phyloP scores from a whole-genome alignment of 805 yeast genomes.

The Diddensiella santjacobensis region DNA sequence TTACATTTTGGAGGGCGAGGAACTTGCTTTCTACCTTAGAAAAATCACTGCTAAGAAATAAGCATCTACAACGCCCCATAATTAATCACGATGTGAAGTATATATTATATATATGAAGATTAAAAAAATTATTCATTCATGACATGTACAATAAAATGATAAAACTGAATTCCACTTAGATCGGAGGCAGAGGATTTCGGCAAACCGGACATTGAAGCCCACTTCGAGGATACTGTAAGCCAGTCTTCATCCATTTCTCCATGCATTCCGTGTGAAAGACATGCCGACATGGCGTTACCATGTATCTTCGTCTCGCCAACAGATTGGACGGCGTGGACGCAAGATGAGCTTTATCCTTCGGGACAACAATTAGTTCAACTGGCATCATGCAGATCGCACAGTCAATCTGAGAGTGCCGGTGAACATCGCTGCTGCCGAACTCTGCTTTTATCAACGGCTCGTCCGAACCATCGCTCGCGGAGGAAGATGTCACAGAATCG shows the following conservation, averaged over 20 bases:
- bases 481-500: neutral
- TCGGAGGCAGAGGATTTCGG: conserved; percentile 78
- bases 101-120: neutral
- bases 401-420: conserved; percentile 44
- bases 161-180: conserved; percentile 40
- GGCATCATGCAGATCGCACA: conserved; percentile 90
- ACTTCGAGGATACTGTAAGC: conserved; percentile 86
- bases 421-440: conserved; percentile 25
- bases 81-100: conserved; percentile 1
- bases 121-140: conserved; percentile 1
- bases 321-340: conserved; percentile 29
- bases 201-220: conserved; percentile 94
- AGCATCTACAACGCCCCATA: conserved; percentile 26
- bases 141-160: conserved; percentile 1
- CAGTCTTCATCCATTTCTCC: conserved; percentile 87
- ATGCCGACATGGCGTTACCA: conserved; percentile 85
- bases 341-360: conserved; percentile 21
- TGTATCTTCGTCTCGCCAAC: conserved; percentile 34
- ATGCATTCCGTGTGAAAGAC: conserved; percentile 86
- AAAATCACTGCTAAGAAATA: conserved; percentile 99
- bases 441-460: neutral
- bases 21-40: conserved; percentile 99
- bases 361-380: conserved; percentile 45
- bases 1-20: conserved; percentile 99
- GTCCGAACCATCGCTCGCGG: neutral